These are phyloP conservation scores for Phytophthora pseudosyringae DNA, from an alignment of 352 stramenopile species.

Conservation along the genomic window DNA sequence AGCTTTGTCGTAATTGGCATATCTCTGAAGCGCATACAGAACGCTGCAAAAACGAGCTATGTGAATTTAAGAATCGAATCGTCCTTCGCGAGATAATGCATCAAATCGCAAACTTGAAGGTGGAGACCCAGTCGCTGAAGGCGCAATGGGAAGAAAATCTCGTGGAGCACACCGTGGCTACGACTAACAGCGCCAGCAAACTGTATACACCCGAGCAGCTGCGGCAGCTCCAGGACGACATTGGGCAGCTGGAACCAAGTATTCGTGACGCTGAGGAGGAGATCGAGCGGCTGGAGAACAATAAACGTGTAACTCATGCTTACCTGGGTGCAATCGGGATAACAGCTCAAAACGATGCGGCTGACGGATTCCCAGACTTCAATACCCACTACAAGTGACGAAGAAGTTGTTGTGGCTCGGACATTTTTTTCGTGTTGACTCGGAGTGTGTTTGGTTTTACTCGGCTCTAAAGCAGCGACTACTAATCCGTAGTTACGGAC, in stretches of 20 bases:
- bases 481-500: not conserved
- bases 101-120: constrained; percentile 58
- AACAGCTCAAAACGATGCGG: constrained; percentile 51
- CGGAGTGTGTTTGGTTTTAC: not conserved
- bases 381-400: constrained; percentile 42
- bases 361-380: constrained; percentile 56
- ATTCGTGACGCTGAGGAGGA: constrained; percentile 56
- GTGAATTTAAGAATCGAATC: constrained; percentile 68
- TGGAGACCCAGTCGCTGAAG: constrained; percentile 21
- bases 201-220: constrained; percentile 9
- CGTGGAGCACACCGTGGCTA: constrained; percentile 16
- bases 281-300: constrained; percentile 41
- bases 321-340: constrained; percentile 69
- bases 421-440: not conserved
- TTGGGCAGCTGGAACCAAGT: constrained; percentile 58
- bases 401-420: not conserved
- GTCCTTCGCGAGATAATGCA: constrained; percentile 71
- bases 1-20: constrained; percentile 68
- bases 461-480: too few species aligned
- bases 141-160: constrained; percentile 37
- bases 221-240: constrained; percentile 36
- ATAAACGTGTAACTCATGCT: constrained; percentile 47
- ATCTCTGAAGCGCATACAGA: constrained; percentile 68
- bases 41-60: constrained; percentile 56
- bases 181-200: not conserved